Percentiles rank a stretch among this genome's conserved stretches.
Evolutionary conservation across 2,329 filamentous ascomycete species (phyloP).

Genomic region (Penicillium palitans): DNA sequence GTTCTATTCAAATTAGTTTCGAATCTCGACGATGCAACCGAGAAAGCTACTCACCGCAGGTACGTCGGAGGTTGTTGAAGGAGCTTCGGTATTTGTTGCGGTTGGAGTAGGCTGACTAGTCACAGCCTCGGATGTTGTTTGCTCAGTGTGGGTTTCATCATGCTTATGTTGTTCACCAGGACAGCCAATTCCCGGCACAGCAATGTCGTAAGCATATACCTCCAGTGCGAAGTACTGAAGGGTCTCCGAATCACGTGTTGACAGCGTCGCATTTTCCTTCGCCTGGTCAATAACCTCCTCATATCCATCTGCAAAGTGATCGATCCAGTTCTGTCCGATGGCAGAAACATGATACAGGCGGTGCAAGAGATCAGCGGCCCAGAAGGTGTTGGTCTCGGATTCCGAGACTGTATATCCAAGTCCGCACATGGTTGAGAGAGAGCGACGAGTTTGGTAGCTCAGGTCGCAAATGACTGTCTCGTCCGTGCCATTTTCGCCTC

Average conservation of each 20-base stretch:
- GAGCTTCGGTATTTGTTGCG: constrained; percentile 11
- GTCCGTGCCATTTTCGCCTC: constrained; percentile 62
- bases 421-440: constrained; percentile 61
- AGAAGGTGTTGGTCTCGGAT: constrained; percentile 61
- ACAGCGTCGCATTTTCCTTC: constrained; percentile 49
- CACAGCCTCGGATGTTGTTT: constrained; percentile 1
- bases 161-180: constrained; percentile 43
- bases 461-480: constrained; percentile 70
- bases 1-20: constrained; percentile 29
- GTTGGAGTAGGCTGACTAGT: constrained; percentile 15
- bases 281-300: constrained; percentile 56
- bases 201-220: constrained; percentile 65
- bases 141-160: constrained; percentile 2
- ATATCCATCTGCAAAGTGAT: constrained; percentile 64
- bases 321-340: constrained; percentile 60
- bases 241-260: constrained; percentile 60
- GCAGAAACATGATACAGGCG: constrained; percentile 63
- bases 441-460: constrained; percentile 60
- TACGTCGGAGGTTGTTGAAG: constrained; percentile 23
- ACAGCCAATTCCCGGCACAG: constrained; percentile 63
- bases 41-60: constrained; percentile 26
- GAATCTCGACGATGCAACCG: not conserved
- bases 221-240: constrained; percentile 69
- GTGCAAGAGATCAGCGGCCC: constrained; percentile 67
- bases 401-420: constrained; percentile 63